phyloP scores from a whole-genome alignment of 1,284 basidiomycete species.

The Heterobasidion annosum region DNA sequence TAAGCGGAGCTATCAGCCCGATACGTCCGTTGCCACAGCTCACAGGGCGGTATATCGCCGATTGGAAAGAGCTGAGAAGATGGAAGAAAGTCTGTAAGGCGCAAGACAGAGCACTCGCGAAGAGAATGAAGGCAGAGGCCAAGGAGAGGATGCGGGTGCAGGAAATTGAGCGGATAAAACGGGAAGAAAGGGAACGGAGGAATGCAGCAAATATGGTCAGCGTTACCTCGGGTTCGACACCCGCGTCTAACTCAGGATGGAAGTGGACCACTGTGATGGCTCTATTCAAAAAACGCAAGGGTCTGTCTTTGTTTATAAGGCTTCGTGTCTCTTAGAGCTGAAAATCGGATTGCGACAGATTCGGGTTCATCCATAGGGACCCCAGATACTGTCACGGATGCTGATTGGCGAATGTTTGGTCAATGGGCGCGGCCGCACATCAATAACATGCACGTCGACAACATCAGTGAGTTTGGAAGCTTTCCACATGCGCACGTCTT shows the following conservation, averaged over 20 bases:
- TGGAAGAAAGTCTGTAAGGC: background rate
- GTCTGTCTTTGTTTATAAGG: no score
- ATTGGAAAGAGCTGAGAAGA: background rate
- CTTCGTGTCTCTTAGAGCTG: no score
- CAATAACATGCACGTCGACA: constrained; percentile 23
- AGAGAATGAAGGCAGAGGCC: background rate
- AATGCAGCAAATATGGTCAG: background rate
- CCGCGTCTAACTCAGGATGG: no score
- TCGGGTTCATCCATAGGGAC: no score
- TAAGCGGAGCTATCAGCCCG: background rate
- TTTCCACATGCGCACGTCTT: background rate
- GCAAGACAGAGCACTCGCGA: background rate
- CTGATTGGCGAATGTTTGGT: constrained; percentile 34
- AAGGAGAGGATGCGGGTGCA: background rate
- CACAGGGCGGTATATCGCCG: background rate
- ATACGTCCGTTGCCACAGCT: background rate
- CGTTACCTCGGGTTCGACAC: background rate
- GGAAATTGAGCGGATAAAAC: background rate
- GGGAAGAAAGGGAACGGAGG: background rate
- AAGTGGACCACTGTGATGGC: no score
- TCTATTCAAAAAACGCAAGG: no score
- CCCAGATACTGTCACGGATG: background rate
- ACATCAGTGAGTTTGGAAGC: constrained; percentile 21
- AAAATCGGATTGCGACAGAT: no score
- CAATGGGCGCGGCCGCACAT: constrained; percentile 32